Conservation (phyloP, 495 filamentous ascomycete genomes). For the Podospora australis region DNA sequence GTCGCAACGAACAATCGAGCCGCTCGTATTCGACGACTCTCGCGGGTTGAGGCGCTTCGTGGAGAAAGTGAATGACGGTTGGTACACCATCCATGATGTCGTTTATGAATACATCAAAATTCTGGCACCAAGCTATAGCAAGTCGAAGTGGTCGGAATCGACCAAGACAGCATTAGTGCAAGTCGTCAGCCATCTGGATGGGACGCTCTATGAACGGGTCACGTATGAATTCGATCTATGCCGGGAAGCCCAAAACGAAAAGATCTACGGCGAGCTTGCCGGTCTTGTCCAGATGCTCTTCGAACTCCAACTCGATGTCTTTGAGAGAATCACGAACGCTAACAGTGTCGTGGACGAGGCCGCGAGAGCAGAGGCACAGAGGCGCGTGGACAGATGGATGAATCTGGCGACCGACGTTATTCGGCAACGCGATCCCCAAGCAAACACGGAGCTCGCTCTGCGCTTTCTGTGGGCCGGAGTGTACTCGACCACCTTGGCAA, state of each 20-base stretch:
- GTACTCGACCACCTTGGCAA: conserved; percentile 63
- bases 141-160: conserved; percentile 61
- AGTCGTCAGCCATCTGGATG: conserved; percentile 61
- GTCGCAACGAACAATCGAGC: conserved; percentile 43
- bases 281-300: conserved; percentile 72
- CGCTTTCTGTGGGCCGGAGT: conserved; percentile 82
- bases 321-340: conserved; percentile 67
- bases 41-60: conserved; percentile 54
- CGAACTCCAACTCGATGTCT: conserved; percentile 85
- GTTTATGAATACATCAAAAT: conserved; percentile 59
- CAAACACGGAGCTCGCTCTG: conserved; percentile 43
- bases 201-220: conserved; percentile 55
- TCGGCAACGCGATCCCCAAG: conserved; percentile 28
- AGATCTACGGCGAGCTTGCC: conserved; percentile 26
- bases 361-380: conserved; percentile 55
- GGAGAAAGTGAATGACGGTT: conserved; percentile 44
- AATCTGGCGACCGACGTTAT: conserved; percentile 60
- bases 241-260: conserved; percentile 9
- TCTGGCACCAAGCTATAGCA: conserved; percentile 55
- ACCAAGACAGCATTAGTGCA: conserved; percentile 67
- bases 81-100: conserved; percentile 56
- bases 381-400: conserved; percentile 70
- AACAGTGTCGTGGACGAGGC: conserved; percentile 58
- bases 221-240: conserved; percentile 36
- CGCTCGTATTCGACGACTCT: conserved; percentile 48